Conservation (phyloP, 768 basidiomycete genomes). For the Cyclocybe cylindracea region DNA sequence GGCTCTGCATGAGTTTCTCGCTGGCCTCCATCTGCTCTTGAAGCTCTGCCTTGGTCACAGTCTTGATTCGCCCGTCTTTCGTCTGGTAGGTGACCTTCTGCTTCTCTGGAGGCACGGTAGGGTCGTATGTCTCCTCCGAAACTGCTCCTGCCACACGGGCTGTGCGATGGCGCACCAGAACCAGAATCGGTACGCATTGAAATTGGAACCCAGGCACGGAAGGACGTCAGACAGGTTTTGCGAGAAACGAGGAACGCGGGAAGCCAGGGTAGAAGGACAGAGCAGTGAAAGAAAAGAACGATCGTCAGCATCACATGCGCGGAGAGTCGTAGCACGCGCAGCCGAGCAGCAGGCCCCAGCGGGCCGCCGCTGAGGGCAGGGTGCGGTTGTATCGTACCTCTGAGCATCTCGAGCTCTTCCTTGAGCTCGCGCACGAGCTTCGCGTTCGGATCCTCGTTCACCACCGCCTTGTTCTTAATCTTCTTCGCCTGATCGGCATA, state of each 20-base stretch:
- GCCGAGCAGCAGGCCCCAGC: too few relatives aligned
- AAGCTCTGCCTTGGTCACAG: conserved; percentile 94
- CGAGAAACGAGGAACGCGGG: conserved; percentile 1
- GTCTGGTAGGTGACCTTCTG: conserved; percentile 95
- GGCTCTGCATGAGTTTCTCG: conserved; percentile 91
- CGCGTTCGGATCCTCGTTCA: conserved; percentile 99
- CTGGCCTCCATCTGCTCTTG: conserved; percentile 96
- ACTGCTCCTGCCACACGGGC: conserved; percentile 73
- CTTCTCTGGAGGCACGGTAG: conserved; percentile 86
- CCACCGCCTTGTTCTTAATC: conserved; percentile 99
- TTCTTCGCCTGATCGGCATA: conserved; percentile 99
- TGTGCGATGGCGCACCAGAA: conserved; percentile 23
- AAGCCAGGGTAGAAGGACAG: conserved; percentile 1
- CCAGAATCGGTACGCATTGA: too few relatives aligned
- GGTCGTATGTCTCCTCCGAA: conserved; percentile 81
- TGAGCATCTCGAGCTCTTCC: conserved; percentile 92
- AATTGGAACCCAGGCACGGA: too few relatives aligned
- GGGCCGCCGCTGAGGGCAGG: conserved; percentile 1
- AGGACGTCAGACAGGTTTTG: conserved; percentile 1
- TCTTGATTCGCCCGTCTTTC: conserved; percentile 91
- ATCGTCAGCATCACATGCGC: conserved; percentile 10
- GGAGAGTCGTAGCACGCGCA: not conserved
- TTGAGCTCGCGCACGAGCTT: conserved; percentile 98
- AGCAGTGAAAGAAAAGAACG: conserved; percentile 12
- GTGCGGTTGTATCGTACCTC: conserved; percentile 54